A percentile compares a stretch with the other conserved stretches of the same genome.
Conservation (phyloP, 1,284 basidiomycete species). For the Cutaneotrichosporon sp. region DNA sequence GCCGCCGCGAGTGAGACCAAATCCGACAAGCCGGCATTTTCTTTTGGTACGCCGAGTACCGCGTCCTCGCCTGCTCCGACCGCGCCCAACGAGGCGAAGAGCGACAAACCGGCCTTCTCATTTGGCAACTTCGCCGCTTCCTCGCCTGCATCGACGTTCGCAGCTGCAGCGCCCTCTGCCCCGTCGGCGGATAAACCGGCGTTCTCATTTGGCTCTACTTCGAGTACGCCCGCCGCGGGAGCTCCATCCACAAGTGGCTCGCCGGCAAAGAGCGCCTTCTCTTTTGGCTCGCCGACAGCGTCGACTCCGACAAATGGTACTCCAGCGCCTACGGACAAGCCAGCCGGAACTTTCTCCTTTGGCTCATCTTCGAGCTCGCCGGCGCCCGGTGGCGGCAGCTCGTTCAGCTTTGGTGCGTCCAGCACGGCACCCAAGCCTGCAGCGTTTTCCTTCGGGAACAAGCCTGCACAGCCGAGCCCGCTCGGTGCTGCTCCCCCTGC, state of each 20-base stretch:
- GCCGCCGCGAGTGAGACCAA: not conserved
- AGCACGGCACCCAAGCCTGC: not conserved
- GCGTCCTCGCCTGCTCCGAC: not conserved
- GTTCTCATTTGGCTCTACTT: constrained; percentile 4
- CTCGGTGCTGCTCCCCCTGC: not conserved
- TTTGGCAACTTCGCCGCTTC: not conserved
- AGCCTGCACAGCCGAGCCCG: not conserved
- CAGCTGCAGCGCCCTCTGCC: not conserved
- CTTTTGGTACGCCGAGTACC: constrained; percentile 6
- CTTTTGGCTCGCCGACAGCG: not conserved
- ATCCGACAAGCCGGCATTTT: not conserved
- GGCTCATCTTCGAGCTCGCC: not conserved
- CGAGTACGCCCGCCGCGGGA: not conserved
- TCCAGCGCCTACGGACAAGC: not conserved
- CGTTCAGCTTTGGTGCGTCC: constrained; percentile 8
- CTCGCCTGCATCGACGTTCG: not conserved
- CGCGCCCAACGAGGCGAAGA: not conserved
- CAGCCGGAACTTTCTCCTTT: not conserved
- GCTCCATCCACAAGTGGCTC: not conserved
- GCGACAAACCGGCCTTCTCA: not conserved
- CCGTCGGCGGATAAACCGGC: not conserved
- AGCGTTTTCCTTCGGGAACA: constrained; percentile 6
- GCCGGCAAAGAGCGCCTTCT: not conserved
- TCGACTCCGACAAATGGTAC: not conserved
- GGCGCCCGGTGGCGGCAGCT: not conserved